These are phyloP conservation scores for Chlorociboria aeruginascens DNA, from an alignment of 495 filamentous ascomycete genomes.

Conservation along the genomic window DNA sequence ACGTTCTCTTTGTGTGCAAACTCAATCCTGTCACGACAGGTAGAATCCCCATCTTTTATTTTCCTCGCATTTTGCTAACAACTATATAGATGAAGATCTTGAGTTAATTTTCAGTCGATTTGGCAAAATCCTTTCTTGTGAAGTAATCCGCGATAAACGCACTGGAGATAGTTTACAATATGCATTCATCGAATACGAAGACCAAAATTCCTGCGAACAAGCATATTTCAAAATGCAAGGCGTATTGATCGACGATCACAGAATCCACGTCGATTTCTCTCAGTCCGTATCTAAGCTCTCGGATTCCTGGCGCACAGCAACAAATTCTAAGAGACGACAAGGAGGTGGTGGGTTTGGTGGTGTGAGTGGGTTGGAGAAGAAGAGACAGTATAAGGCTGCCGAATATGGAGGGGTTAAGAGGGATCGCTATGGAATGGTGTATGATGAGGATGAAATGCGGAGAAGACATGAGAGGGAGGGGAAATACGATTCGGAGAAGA, in stretches of 20 bases:
- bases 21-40: slow-evolving; percentile 82
- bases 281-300: slow-evolving; percentile 88
- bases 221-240: slow-evolving; percentile 98
- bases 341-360: slow-evolving; percentile 81
- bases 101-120: slow-evolving; percentile 95
- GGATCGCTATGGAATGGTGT: slow-evolving; percentile 65
- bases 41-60: not conserved
- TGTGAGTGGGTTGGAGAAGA: slow-evolving; percentile 73
- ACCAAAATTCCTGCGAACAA: slow-evolving; percentile 84
- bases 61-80: slow-evolving; percentile 2
- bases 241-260: slow-evolving; percentile 91
- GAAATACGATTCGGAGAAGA: slow-evolving; percentile 11
- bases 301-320: slow-evolving; percentile 79
- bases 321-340: slow-evolving; percentile 68
- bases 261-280: slow-evolving; percentile 97
- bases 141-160: slow-evolving; percentile 89
- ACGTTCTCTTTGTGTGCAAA: slow-evolving; percentile 97
- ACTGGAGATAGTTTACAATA: slow-evolving; percentile 95
- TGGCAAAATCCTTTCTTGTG: slow-evolving; percentile 87
- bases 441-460: slow-evolving; percentile 59
- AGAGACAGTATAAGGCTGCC: slow-evolving; percentile 74
- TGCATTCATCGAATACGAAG: slow-evolving; percentile 93
- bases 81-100: slow-evolving; percentile 65
- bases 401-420: slow-evolving; percentile 34
- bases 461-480: slow-evolving; percentile 28